Conservation (phyloP, 305 asterid genomes). For the Fraxinus sp. region DNA sequence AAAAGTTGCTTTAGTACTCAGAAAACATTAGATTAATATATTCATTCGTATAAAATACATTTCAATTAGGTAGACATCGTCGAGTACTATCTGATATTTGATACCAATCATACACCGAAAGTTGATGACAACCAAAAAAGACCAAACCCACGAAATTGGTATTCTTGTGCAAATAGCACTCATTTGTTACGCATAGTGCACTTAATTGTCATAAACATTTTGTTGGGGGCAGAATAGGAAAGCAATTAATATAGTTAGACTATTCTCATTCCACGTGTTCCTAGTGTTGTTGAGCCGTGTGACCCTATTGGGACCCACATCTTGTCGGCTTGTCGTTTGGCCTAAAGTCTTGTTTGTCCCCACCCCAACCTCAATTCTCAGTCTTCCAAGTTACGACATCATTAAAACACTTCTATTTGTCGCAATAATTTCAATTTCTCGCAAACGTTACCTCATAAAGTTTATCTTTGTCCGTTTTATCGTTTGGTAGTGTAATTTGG, state of each 20-base stretch:
- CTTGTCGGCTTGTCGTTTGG: slow-evolving; percentile 66
- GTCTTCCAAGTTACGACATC: slow-evolving; percentile 2
- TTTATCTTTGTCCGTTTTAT: background rate
- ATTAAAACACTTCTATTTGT: background rate
- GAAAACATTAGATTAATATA: no score
- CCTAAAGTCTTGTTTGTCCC: slow-evolving; percentile 44
- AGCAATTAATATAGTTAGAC: slow-evolving; percentile 2
- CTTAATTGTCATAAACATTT: background rate
- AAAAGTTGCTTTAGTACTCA: no score
- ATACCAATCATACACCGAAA: background rate
- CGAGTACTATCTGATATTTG: background rate
- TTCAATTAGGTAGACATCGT: background rate
- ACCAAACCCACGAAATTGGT: background rate
- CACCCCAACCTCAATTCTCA: background rate
- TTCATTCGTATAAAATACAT: background rate
- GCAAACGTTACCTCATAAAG: background rate
- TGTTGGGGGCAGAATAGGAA: background rate
- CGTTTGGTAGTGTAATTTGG: background rate
- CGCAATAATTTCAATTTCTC: background rate
- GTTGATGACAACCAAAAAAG: background rate
- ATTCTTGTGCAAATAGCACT: background rate
- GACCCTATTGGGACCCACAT: slow-evolving; percentile 37
- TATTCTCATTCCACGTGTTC: slow-evolving; percentile 22
- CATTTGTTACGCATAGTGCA: background rate
- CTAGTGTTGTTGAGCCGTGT: slow-evolving; percentile 40